These are phyloP conservation scores for Wickerhamiella slavikovae DNA, from an alignment of 805 yeast genomes.

Conservation along the genomic window DNA sequence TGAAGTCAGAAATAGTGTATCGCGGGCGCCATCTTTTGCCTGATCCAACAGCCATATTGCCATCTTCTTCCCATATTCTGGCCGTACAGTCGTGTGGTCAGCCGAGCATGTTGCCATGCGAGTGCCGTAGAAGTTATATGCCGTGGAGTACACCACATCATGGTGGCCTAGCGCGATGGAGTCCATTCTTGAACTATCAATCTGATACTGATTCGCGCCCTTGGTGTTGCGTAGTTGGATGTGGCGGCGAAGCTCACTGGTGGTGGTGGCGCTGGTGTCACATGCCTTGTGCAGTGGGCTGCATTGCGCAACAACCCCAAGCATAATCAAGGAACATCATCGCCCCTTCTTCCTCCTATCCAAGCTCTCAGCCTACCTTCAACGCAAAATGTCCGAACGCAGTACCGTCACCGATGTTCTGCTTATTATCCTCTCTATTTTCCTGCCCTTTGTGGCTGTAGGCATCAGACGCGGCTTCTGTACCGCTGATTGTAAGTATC, in stretches of 20 bases:
- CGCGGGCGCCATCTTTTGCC: slow-evolving; percentile 69
- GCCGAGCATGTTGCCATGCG: slow-evolving; percentile 88
- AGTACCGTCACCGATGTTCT: slow-evolving; percentile 33
- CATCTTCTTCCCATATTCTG: slow-evolving; percentile 78
- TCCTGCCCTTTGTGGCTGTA: slow-evolving; percentile 68
- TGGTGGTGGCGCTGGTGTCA: too few species aligned
- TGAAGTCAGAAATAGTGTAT: slow-evolving; percentile 64
- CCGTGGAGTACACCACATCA: slow-evolving; percentile 75
- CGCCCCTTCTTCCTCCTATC: too few species aligned
- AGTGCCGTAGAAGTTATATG: slow-evolving; percentile 77
- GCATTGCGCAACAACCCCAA: too few species aligned
- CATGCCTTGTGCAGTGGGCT: too few species aligned
- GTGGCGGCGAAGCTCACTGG: too few species aligned
- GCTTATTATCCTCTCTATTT: slow-evolving; percentile 44
- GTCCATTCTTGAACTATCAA: too few species aligned
- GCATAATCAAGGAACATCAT: too few species aligned
- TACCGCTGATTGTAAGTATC: slow-evolving; percentile 33
- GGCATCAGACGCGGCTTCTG: slow-evolving; percentile 51
- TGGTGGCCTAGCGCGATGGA: slow-evolving; percentile 83
- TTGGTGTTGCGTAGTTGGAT: too few species aligned
- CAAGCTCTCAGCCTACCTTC: too few species aligned
- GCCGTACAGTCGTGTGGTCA: slow-evolving; percentile 87
- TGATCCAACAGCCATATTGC: slow-evolving; percentile 52
- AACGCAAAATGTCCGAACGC: slow-evolving; percentile 4
- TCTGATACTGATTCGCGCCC: too few species aligned